These are phyloP conservation scores for Ascochyta fabae DNA, from an alignment of 2,329 filamentous ascomycete genomes.

Conservation along the genomic window DNA sequence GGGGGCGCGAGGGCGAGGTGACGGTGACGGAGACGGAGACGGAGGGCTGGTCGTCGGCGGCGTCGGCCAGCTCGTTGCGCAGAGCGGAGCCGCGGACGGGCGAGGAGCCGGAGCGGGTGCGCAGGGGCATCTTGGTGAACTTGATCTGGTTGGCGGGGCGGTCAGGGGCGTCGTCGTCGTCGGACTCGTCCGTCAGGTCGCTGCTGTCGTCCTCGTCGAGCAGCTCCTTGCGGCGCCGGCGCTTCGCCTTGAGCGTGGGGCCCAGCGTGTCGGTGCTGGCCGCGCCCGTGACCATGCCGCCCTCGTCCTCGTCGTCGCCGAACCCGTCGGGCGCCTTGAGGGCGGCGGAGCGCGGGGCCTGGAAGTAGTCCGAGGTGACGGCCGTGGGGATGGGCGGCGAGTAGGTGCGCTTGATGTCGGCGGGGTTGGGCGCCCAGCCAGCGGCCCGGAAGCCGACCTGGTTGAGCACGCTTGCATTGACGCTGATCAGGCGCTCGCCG, in stretches of 20 bases:
- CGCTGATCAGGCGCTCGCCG: constrained; percentile 80
- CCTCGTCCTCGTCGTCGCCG: constrained; percentile 74
- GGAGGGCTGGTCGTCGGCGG: constrained; percentile 56
- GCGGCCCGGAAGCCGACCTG: constrained; percentile 82
- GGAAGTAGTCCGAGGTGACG: constrained; percentile 83
- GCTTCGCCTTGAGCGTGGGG: constrained; percentile 67
- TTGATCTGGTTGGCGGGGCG: constrained; percentile 87
- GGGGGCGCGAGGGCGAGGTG: constrained; percentile 61
- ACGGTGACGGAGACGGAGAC: constrained; percentile 47
- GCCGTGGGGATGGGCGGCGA: constrained; percentile 86
- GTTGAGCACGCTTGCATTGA: constrained; percentile 80
- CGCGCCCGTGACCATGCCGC: constrained; percentile 71
- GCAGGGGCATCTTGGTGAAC: constrained; percentile 93
- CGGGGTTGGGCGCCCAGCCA: constrained; percentile 77
- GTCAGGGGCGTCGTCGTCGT: constrained; percentile 70
- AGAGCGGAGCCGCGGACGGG: constrained; percentile 62
- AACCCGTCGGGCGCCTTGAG: constrained; percentile 61
- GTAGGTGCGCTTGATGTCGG: constrained; percentile 81
- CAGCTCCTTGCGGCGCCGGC: constrained; percentile 73
- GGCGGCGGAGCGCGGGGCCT: constrained; percentile 67
- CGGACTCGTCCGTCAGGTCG: constrained; percentile 83
- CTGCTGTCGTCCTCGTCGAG: constrained; percentile 87
- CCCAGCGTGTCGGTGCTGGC: constrained; percentile 71
- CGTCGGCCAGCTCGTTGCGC: constrained; percentile 62
- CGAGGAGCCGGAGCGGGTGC: constrained; percentile 85